These are phyloP conservation scores for Wickerhamomyces silvicola DNA, from an alignment of 805 yeast species.

Conservation along the genomic window DNA sequence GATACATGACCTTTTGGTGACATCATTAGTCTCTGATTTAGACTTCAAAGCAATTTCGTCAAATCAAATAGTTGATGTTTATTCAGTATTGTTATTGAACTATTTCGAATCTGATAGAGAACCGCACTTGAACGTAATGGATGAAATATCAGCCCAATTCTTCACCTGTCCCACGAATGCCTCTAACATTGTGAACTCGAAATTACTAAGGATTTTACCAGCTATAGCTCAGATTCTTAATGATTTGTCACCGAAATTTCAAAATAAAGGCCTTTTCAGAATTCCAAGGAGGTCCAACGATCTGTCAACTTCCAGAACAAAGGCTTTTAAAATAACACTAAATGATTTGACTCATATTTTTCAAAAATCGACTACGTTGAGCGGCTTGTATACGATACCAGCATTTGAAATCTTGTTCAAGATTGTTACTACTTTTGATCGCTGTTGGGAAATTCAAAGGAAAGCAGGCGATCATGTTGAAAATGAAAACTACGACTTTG, in stretches of 20 bases:
- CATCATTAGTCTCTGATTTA: conserved; percentile 48
- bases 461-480: conserved; percentile 67
- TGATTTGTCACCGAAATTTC: conserved; percentile 26
- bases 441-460: conserved; percentile 47
- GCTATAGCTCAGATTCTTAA: conserved; percentile 40
- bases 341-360: conserved; percentile 14
- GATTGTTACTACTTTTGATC: conserved; percentile 50
- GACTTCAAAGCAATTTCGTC: conserved; percentile 42
- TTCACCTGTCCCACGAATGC: conserved; percentile 87
- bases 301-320: conserved; percentile 7
- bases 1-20: conserved; percentile 43
- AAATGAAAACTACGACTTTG: conserved; percentile 45
- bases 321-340: conserved; percentile 9
- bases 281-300: conserved; percentile 6
- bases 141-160: conserved; percentile 73
- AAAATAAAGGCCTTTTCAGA: conserved; percentile 23
- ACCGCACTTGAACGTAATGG: conserved; percentile 74
- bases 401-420: conserved; percentile 36
- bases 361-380: conserved; percentile 25
- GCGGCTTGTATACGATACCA: conserved; percentile 27
- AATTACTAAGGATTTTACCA: conserved; percentile 40
- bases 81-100: conserved; percentile 42
- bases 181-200: conserved; percentile 37
- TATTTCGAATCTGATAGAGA: conserved; percentile 71
- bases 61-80: conserved; percentile 47